Base-by-base conservation (phyloP, 1,284 basidiomycete species). In the Trichosporon sp. region DNA sequence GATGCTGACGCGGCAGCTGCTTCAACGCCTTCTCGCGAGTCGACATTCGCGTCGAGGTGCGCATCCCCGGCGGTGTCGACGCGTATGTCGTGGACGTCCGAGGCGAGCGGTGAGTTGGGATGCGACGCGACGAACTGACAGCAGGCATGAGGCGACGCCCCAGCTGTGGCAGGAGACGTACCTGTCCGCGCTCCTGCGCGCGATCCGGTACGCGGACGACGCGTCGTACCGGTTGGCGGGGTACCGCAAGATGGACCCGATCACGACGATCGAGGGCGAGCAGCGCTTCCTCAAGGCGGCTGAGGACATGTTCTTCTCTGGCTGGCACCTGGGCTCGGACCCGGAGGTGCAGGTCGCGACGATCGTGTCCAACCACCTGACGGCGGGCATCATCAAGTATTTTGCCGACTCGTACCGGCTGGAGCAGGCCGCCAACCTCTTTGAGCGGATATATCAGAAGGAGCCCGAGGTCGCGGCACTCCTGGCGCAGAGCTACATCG, bases 291-390 rank as follows among this genome's bases (percentile, higher is more conserved):
- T 99, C 5, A 90, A 95, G 75, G 92, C 93, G 0, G 92, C 94
- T 1, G 96, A 98, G 78, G 89, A 89, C 0, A 84, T 98, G 62
- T 99, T 99, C 81, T 85, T 90, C 80, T 95, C 72, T 93, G 93
- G 96, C 32, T 99, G 96, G 97, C 95, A 98, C 81, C 91, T 98
- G 1, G 96, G 96, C 2, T 98, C 95, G 0, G 96, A 98, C 75
- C 96, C 96, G 0, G 97, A 99, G 83, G 95, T 98, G 38, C 97
- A 99, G 81, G 96, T 99, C 23, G 96, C 96, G 0, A 98, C 95
- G 0, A 88, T 95, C n/a, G 93, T 98, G 5, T 95, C 93, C 42
- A 99, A 99, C 81, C 96, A 99, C 80, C 87, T 99, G 13, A 96
- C 95, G 0, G 91, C 93, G 3, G 96, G 92, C 0, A 89, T 98